These are phyloP conservation scores for Didymellaceae sp. DNA, from an alignment of 2,329 filamentous ascomycete genomes.

Conservation along the genomic window DNA sequence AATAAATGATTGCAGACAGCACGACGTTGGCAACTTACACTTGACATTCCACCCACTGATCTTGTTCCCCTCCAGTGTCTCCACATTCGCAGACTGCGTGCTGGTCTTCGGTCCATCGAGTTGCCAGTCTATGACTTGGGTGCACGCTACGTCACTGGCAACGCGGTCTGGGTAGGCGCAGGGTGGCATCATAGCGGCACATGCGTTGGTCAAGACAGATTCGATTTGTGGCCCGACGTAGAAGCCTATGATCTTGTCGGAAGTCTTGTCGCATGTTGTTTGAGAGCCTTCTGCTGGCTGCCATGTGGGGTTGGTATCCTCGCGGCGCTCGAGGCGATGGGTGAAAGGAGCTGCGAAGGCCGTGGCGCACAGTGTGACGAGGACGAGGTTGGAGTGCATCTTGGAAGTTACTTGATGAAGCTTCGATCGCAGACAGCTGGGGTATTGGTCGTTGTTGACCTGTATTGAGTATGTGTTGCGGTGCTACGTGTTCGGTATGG, in stretches of 20 bases:
- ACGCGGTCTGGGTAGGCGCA: conserved; percentile 33
- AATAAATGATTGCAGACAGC: background rate
- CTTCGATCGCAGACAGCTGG: background rate
- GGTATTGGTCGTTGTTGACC: background rate
- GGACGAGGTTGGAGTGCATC: conserved; percentile 26
- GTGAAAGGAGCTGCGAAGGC: conserved; percentile 24
- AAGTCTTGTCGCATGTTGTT: conserved; percentile 26
- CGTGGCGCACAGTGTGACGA: conserved; percentile 20
- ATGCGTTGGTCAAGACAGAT: conserved; percentile 32
- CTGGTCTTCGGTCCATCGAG: conserved; percentile 27
- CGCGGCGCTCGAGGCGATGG: conserved; percentile 2
- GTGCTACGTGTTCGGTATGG: background rate
- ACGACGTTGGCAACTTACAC: conserved; percentile 22
- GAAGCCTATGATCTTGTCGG: conserved; percentile 31
- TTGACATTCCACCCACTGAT: conserved; percentile 27
- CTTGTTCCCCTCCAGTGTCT: conserved; percentile 22
- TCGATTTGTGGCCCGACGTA: conserved; percentile 28
- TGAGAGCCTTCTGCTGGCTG: conserved; percentile 21
- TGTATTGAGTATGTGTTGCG: background rate
- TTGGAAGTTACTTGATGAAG: background rate
- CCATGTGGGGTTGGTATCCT: conserved; percentile 20
- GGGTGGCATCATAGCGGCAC: conserved; percentile 35
- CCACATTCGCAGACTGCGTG: conserved; percentile 27
- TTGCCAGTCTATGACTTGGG: conserved; percentile 23
- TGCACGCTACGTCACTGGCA: conserved; percentile 23